A percentile compares a stretch with the other conserved stretches of the same genome.
phyloP scores from a whole-genome alignment of 176 grass and related monocot species.

The Carex cristatella region DNA sequence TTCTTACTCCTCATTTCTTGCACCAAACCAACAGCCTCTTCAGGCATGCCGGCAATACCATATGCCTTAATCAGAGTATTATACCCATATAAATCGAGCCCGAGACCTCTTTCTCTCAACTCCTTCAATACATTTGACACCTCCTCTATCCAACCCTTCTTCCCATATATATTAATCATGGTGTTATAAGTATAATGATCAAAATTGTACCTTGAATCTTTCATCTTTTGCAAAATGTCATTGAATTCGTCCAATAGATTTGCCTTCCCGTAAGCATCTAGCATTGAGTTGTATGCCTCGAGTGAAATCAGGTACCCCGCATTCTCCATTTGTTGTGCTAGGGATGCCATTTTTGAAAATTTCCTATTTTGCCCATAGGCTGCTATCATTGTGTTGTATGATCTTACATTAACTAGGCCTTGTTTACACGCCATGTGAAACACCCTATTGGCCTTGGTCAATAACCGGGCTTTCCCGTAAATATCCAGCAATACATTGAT shows the following conservation, averaged over 20 bases:
- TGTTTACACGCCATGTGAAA: constrained; percentile 65
- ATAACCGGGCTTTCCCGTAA: constrained; percentile 73
- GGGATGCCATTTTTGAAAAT: constrained; percentile 56
- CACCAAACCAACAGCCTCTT: constrained; percentile 65
- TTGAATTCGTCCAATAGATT: constrained; percentile 63
- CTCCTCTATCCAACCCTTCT: constrained; percentile 75
- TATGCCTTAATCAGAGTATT: constrained; percentile 89
- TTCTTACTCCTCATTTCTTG: constrained; percentile 71
- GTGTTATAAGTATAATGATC: constrained; percentile 96
- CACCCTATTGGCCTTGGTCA: constrained; percentile 62
- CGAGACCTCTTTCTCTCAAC: constrained; percentile 47
- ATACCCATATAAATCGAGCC: constrained; percentile 76
- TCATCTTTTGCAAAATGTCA: constrained; percentile 76
- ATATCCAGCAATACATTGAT: constrained; percentile 86
- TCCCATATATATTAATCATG: constrained; percentile 92
- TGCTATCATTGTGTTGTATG: constrained; percentile 87
- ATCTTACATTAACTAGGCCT: constrained; percentile 63
- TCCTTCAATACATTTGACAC: constrained; percentile 61
- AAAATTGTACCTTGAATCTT: constrained; percentile 46
- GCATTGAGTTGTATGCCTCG: constrained; percentile 72
- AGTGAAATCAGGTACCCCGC: constrained; percentile 68
- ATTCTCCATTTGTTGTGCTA: constrained; percentile 58
- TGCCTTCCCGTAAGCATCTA: constrained; percentile 88
- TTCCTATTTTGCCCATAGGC: constrained; percentile 55
- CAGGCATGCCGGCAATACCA: constrained; percentile 67